Conservation (phyloP, 352 stramenopile genomes). For the Globisporangium paroecandrum region DNA sequence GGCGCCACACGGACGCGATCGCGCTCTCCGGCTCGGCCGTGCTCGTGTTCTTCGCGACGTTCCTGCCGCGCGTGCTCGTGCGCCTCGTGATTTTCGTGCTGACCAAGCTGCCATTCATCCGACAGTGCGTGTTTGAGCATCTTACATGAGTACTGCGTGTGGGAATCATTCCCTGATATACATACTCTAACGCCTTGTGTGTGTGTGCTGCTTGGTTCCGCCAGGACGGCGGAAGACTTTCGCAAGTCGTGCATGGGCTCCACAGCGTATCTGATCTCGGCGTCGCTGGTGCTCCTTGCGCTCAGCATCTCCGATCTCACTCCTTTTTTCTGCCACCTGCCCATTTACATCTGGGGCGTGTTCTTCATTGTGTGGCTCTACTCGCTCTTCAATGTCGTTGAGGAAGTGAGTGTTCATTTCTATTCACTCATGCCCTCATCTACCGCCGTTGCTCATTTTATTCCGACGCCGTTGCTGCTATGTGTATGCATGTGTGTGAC, state of each 20-base stretch:
- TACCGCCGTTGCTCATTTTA: not conserved
- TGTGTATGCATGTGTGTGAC: conserved; percentile 8
- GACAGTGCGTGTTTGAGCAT: conserved; percentile 44
- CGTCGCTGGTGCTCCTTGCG: conserved; percentile 64
- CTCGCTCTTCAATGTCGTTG: conserved; percentile 86
- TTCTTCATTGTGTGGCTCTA: conserved; percentile 90
- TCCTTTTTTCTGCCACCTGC: conserved; percentile 73
- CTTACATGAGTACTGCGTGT: not conserved
- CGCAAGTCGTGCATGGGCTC: conserved; percentile 68
- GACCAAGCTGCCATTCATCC: conserved; percentile 82
- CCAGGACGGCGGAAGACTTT: conserved; percentile 80
- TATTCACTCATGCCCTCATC: not conserved
- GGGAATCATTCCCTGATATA: not conserved
- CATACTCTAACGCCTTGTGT: not conserved
- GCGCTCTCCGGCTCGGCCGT: conserved; percentile 59
- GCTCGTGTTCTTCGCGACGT: conserved; percentile 85
- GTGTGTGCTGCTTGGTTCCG: not conserved
- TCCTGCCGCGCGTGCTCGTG: conserved; percentile 81
- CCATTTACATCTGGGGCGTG: conserved; percentile 82
- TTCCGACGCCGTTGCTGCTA: conserved; percentile 4
- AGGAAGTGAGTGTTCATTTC: conserved; percentile 49
- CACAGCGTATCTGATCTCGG: conserved; percentile 84
- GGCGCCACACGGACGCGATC: conserved; percentile 31
- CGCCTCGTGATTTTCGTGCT: conserved; percentile 84
- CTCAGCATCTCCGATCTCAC: conserved; percentile 49